Percentiles rank a stretch among this genome's conserved stretches.
Conservation (phyloP, 2,329 filamentous ascomycete genomes). For the Paraphoma chrysanthemicola region DNA sequence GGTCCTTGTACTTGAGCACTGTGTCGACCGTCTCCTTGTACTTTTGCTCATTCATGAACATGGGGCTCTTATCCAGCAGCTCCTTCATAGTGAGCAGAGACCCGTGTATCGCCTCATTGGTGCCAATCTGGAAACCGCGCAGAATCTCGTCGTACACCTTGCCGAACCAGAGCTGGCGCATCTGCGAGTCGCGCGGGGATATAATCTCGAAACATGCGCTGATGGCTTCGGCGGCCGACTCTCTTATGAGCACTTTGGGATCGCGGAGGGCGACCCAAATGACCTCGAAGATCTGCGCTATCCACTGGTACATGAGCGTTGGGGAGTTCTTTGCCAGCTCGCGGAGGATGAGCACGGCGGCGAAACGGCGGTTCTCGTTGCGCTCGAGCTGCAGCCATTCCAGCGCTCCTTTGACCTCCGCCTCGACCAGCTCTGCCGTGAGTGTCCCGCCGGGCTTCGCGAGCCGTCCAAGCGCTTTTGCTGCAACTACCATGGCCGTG, state of each 20-base stretch:
- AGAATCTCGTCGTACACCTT: conserved; percentile 89
- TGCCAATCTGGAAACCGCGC: conserved; percentile 75
- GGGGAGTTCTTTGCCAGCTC: conserved; percentile 93
- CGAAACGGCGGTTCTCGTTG: conserved; percentile 91
- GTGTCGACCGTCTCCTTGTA: conserved; percentile 94
- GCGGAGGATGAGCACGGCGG: conserved; percentile 86
- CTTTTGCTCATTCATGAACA: conserved; percentile 94
- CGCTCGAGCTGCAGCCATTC: conserved; percentile 97
- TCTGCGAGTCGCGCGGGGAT: conserved; percentile 84
- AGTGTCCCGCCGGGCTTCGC: conserved; percentile 91
- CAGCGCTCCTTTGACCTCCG: conserved; percentile 92
- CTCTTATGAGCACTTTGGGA: conserved; percentile 86
- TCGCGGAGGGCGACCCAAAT: conserved; percentile 96
- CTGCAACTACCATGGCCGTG: conserved; percentile 87
- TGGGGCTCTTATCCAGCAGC: conserved; percentile 90
- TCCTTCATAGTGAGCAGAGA: conserved; percentile 92
- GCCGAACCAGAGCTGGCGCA: conserved; percentile 86
- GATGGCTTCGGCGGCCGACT: conserved; percentile 90
- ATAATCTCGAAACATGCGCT: conserved; percentile 97
- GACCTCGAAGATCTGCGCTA: conserved; percentile 92
- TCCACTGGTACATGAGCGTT: conserved; percentile 93
- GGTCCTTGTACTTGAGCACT: conserved; percentile 89
- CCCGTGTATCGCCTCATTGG: conserved; percentile 90
- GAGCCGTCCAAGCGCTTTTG: conserved; percentile 85
- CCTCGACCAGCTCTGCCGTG: conserved; percentile 94